Base-by-base conservation (phyloP, 345 rosid species). In the Anacardium occidentale region DNA sequence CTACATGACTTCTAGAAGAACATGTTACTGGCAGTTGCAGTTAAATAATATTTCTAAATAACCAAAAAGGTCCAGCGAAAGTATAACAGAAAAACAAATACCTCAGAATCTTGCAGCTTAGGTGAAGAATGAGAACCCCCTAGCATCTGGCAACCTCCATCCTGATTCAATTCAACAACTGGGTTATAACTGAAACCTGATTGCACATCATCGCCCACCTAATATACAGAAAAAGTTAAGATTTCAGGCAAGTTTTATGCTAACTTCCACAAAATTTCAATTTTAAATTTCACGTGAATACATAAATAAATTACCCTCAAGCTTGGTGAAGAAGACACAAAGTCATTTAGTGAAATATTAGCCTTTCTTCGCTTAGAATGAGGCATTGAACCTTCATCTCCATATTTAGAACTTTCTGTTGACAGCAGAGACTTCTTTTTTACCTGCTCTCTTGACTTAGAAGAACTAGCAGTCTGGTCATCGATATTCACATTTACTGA, bases 361-460 rank as follows among this genome's bases (percentile, higher is more conserved):
- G 68, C 76, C 68, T 77, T 90, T 78, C 85, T 83, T 69, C 85
- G 85, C 79, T 86, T 88, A 79, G 70, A 63, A 75, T 75, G 90
- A 76, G 77, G 78, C 67, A 76, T 75, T 47, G 86, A 84, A 62
- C 76, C 73, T 22, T 67, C 81, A 56, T 58, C 56, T 57, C 70
- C 61, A 55, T 72, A 70, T 69, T 78, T 70, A 29, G 76, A 80
- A 70, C 67, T 68, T 64, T 62, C 57, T 56, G 61, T 50, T 48
- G 79, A 37, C 72, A 50, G 80, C 9, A 75, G 20, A 66, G 73
- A 68, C 62, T 72, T 80, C 66, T 75, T 71, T 50, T 65, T 57
- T 73, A 50, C 70, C 40, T 80, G 78, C 34, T 25, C 70, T 44
- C 70, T 63, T 78, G 72, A 78, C 71, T 79, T 75, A 45, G 85